A percentile compares a stretch with the other conserved stretches of the same genome.
Evolutionary conservation across 108 stramenopile genomes (phyloP).

Genomic region (Pseudonitzschia multistriata): DNA sequence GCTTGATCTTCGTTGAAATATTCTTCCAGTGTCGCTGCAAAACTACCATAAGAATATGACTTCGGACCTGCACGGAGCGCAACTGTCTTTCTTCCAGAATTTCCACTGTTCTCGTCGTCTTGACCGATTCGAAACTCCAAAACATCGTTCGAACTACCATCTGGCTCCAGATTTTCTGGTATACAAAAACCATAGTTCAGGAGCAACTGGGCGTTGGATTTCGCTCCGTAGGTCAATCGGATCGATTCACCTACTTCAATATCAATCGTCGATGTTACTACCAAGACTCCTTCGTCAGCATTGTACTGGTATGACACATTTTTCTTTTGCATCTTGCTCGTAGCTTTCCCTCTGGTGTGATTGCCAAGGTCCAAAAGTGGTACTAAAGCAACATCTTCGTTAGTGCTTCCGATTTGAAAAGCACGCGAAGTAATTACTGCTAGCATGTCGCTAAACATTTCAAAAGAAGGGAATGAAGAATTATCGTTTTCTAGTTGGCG

Average conservation of each 20-base stretch:
- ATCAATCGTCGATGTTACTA: constrained; percentile 14
- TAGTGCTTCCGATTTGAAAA: constrained; percentile 43
- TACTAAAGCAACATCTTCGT: constrained; percentile 53
- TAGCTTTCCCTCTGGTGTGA: constrained; percentile 60
- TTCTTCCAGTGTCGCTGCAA: constrained; percentile 53
- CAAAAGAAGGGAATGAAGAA: constrained; percentile 49
- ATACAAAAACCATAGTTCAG: constrained; percentile 80
- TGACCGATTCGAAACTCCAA: constrained; percentile 36
- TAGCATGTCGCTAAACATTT: constrained; percentile 57
- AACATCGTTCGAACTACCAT: constrained; percentile 84
- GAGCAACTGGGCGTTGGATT: constrained; percentile 61
- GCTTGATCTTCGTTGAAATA: constrained; percentile 22
- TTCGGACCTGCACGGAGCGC: constrained; percentile 66
- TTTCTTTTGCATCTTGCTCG: constrained; percentile 9
- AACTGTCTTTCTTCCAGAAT: constrained; percentile 13
- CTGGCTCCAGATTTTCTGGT: constrained; percentile 69
- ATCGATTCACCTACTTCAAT: constrained; percentile 42
- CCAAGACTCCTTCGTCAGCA: constrained; percentile 13
- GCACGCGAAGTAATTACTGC: constrained; percentile 69
- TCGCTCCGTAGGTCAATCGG: constrained; percentile 78
- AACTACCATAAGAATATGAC: constrained; percentile 66
- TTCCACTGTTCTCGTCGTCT: not conserved
- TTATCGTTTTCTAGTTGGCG: not conserved
- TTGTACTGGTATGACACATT: constrained; percentile 40
- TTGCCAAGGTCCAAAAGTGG: constrained; percentile 79